A percentile compares a stretch with the other conserved stretches of the same genome.
Conservation (phyloP, 2,329 filamentous ascomycete genomes). For the Xylaria sp. region DNA sequence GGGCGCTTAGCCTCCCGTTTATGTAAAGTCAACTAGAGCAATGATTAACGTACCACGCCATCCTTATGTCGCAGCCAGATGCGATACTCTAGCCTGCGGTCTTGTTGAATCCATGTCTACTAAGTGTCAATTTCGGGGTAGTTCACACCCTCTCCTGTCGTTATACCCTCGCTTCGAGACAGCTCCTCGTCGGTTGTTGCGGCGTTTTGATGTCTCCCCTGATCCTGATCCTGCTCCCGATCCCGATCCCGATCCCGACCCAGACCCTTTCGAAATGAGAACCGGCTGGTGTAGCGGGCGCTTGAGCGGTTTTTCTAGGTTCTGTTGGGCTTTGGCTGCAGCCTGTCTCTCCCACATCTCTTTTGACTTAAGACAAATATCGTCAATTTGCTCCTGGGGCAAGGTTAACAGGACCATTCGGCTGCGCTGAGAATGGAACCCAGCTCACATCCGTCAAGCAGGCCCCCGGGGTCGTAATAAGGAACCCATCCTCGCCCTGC, state of each 20-base stretch:
- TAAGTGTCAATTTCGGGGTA: constrained; percentile 44
- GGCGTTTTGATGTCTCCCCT: constrained; percentile 51
- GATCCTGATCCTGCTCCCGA: constrained; percentile 43
- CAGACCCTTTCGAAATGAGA: constrained; percentile 57
- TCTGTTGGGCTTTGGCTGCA: constrained; percentile 60
- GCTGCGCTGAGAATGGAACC: constrained; percentile 24
- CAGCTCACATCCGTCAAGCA: constrained; percentile 68
- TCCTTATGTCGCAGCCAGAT: constrained; percentile 38
- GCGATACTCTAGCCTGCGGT: constrained; percentile 29
- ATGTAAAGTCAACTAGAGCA: constrained; percentile 37
- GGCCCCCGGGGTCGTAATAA: constrained; percentile 67
- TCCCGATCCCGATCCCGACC: constrained; percentile 38
- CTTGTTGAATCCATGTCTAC: constrained; percentile 37
- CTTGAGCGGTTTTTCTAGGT: constrained; percentile 63
- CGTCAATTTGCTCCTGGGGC: constrained; percentile 69
- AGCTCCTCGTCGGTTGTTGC: constrained; percentile 51
- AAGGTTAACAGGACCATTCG: constrained; percentile 32
- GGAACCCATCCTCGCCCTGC: constrained; percentile 70
- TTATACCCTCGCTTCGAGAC: constrained; percentile 47
- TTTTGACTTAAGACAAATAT: constrained; percentile 69
- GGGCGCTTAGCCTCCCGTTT: constrained; percentile 38
- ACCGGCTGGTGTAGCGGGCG: constrained; percentile 68
- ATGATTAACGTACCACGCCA: constrained; percentile 39
- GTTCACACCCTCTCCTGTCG: constrained; percentile 47
- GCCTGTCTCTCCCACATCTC: constrained; percentile 68